Evolutionary conservation across 305 asterid species (phyloP), one percentile per base, ranked within the genome.

Genomic region (Solanum aculeatissimum): DNA sequence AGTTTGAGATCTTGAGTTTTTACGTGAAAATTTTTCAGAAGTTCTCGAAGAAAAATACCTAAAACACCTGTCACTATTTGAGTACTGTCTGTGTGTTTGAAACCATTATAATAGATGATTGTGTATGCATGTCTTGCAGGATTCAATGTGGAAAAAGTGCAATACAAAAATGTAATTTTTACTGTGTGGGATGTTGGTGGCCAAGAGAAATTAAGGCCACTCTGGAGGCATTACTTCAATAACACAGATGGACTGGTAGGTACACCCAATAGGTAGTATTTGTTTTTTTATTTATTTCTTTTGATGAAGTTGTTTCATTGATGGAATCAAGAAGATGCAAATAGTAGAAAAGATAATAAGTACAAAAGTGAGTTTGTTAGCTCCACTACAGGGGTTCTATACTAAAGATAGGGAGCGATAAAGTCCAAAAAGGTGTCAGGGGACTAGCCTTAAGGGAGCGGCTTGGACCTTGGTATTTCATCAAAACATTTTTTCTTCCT

Each of bases 141-240:
- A 72, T 97, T 97, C 91, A 97, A 97, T 85, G 99, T 97, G 60
- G 99, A 97, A 92, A 97, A 97, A 92, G 98, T 97, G 89, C 98
- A 97, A 86, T 97, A 97, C 85, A 97, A 97, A 87, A 97, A 97
- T 88, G 98, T 94, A 80, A 84, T 94, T 63, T 97, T 97, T 89
- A 97, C 99, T 16, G 99, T 97, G 86, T 95, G 98, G 99, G 99
- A 97, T 92, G 98, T 97, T 69, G 99, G 98, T 38, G 99, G 99
- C 10, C 99, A 97, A 87, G 98, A 95, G 89, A 97, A 95, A 87
- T 85, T 95, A 87, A 92, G 99, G 89, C 99, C 99, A 84, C 89
- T 97, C 65, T 97, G 99, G 99, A 95, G 98, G 88, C 99, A 97
- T 89, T 97, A 97, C 91, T 97, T 97, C 77, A 93, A 91, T 87